These are phyloP conservation scores for Nannizziopsis barbatae DNA, from an alignment of 2,329 filamentous ascomycete genomes.

Conservation along the genomic window DNA sequence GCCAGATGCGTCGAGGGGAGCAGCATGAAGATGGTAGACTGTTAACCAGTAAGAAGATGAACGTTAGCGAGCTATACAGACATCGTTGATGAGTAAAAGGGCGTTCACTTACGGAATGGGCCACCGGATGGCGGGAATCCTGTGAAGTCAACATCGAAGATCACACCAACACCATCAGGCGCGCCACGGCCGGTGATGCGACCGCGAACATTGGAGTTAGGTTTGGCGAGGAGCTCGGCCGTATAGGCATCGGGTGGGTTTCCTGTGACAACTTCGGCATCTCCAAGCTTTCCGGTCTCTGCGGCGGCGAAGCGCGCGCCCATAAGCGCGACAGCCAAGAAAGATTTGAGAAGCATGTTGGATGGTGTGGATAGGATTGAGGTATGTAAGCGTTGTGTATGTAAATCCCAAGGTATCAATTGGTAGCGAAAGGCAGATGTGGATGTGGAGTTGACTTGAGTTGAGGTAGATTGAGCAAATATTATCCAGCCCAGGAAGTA, in stretches of 20 bases:
- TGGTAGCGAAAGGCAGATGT: background rate
- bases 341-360: conserved; percentile 17
- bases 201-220: conserved; percentile 47
- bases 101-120: conserved; percentile 46
- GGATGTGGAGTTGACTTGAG: background rate
- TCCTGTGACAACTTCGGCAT: conserved; percentile 43
- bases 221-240: conserved; percentile 45
- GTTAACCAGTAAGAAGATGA: conserved; percentile 14
- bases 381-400: background rate
- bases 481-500: too few species aligned
- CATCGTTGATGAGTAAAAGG: background rate
- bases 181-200: conserved; percentile 39
- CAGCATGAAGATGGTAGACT: conserved; percentile 62
- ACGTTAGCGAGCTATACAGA: conserved; percentile 5
- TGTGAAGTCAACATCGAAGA: conserved; percentile 45
- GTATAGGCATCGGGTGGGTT: conserved; percentile 48
- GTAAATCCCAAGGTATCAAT: background rate
- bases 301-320: conserved; percentile 19
- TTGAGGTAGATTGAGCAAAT: too few species aligned
- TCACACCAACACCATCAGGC: conserved; percentile 44
- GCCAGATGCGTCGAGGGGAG: conserved; percentile 52
- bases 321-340: conserved; percentile 16
- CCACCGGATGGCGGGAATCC: conserved; percentile 46
- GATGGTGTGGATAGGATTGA: background rate
- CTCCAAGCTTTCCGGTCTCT: conserved; percentile 27